phyloP scores from a whole-genome alignment of 2,329 filamentous ascomycete species.

The Arthrinium phaeospermum region DNA sequence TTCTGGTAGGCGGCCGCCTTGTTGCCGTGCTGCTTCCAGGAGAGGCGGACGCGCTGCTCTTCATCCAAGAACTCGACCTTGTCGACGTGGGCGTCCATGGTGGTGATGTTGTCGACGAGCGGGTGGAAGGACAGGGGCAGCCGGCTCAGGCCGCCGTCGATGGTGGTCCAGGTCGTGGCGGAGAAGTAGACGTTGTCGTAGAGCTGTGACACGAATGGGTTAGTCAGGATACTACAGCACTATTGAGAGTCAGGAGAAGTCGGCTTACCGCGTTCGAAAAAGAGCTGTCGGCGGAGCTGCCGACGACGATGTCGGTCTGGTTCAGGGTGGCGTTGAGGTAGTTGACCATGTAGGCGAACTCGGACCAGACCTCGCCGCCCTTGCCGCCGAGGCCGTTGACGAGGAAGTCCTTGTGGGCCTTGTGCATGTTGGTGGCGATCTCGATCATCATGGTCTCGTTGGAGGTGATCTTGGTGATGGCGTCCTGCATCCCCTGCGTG shows the following conservation, averaged over 20 bases:
- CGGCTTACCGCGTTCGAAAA: constrained; percentile 51
- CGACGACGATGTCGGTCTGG: constrained; percentile 55
- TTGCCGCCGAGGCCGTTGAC: constrained; percentile 44
- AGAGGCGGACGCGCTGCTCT: constrained; percentile 60
- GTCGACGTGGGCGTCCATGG: constrained; percentile 62
- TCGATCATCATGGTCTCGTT: constrained; percentile 42
- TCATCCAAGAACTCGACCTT: constrained; percentile 59
- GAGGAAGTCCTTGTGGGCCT: constrained; percentile 49
- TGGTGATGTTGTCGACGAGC: constrained; percentile 61
- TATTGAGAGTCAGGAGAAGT: neutral
- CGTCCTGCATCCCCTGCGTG: constrained; percentile 42
- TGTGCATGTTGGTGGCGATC: constrained; percentile 50
- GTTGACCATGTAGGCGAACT: constrained; percentile 67
- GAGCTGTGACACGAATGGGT: constrained; percentile 36
- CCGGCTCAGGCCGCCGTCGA: constrained; percentile 61
- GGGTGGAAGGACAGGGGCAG: constrained; percentile 69
- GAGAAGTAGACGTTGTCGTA: constrained; percentile 66
- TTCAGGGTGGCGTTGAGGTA: constrained; percentile 59
- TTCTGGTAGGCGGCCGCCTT: constrained; percentile 40
- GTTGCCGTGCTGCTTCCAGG: constrained; percentile 58
- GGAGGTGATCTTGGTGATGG: constrained; percentile 43
- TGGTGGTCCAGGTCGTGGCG: constrained; percentile 67
- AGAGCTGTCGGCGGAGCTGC: constrained; percentile 47
- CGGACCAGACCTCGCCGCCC: constrained; percentile 68
- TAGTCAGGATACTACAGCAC: constrained; percentile 21